Percentiles rank a stretch among this genome's conserved stretches.
Evolutionary conservation across 805 yeast genomes (phyloP).

Genomic region (Teunomyces tritomae): DNA sequence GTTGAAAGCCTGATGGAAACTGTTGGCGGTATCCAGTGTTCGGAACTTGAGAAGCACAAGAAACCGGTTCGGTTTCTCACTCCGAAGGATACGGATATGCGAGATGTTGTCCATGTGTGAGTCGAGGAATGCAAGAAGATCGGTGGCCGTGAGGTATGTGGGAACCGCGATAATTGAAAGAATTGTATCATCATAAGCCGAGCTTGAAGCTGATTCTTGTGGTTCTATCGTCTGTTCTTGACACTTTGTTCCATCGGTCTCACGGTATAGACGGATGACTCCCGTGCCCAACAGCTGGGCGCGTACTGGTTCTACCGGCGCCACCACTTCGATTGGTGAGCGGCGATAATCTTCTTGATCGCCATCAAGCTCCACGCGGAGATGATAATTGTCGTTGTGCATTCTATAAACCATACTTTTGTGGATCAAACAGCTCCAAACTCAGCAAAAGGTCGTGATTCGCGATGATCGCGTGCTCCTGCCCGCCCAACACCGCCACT

Average conservation of each 20-base stretch:
- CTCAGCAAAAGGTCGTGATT: constrained; percentile 56
- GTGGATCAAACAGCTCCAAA: constrained; percentile 44
- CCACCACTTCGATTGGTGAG: constrained; percentile 25
- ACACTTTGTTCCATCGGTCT: no score
- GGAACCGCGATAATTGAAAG: constrained; percentile 85
- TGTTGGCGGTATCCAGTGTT: constrained; percentile 51
- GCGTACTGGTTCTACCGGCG: constrained; percentile 44
- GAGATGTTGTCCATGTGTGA: constrained; percentile 55
- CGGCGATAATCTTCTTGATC: constrained; percentile 23
- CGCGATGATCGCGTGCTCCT: constrained; percentile 49
- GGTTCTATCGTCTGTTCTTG: no score
- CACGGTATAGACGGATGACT: constrained; percentile 63
- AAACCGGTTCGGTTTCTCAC: constrained; percentile 65
- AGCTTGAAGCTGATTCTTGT: constrained; percentile 22
- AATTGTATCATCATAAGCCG: constrained; percentile 55
- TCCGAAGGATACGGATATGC: constrained; percentile 70
- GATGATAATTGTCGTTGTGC: constrained; percentile 31
- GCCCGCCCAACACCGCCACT: constrained; percentile 48
- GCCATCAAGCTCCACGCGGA: constrained; percentile 25
- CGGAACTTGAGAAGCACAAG: constrained; percentile 77
- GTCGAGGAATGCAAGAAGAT: constrained; percentile 77
- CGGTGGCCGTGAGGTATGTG: constrained; percentile 81
- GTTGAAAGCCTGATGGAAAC: constrained; percentile 63
- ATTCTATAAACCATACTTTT: constrained; percentile 26
- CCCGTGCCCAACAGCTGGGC: constrained; percentile 75